A percentile compares a stretch with the other conserved stretches of the same genome.
Evolutionary conservation across 2,329 filamentous ascomycete species (phyloP).

Genomic region (Phaeomoniella chlamydospora): DNA sequence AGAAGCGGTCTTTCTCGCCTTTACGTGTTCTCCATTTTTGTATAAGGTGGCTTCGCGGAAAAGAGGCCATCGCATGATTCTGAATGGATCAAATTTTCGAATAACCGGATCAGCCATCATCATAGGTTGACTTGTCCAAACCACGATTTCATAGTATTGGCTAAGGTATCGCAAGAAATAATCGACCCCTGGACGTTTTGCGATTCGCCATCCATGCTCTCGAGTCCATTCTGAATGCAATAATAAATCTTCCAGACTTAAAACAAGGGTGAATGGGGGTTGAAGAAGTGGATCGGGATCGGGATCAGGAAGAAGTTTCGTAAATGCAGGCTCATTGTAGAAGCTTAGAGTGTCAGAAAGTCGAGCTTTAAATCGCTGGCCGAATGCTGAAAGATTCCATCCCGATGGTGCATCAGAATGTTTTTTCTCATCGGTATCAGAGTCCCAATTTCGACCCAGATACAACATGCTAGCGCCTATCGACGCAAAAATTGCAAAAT

Average conservation of each 20-base stretch:
- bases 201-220: conserved; percentile 87
- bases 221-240: conserved; percentile 90
- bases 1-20: conserved; percentile 42
- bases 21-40: conserved; percentile 89
- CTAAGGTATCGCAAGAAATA: conserved; percentile 95
- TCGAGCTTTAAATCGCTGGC: conserved; percentile 63
- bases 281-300: conserved; percentile 58
- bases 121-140: conserved; percentile 83
- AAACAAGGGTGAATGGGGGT: conserved; percentile 80
- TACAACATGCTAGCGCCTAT: conserved; percentile 48
- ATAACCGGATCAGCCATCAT: conserved; percentile 76
- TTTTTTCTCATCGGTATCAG: conserved; percentile 52
- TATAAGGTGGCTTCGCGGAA: conserved; percentile 96
- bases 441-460: conserved; percentile 77
- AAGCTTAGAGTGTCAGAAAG: conserved; percentile 66
- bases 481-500: conserved; percentile 34
- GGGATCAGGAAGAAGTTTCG: conserved; percentile 65
- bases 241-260: conserved; percentile 85
- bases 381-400: conserved; percentile 64
- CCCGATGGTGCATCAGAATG: conserved; percentile 65
- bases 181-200: conserved; percentile 87
- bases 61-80: conserved; percentile 86
- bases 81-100: conserved; percentile 87
- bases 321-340: conserved; percentile 91
- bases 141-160: conserved; percentile 94